Evolutionary conservation across 306 rosid species (phyloP), one percentile per base, ranked within the genome.

Genomic region (Rubus idaeus): DNA sequence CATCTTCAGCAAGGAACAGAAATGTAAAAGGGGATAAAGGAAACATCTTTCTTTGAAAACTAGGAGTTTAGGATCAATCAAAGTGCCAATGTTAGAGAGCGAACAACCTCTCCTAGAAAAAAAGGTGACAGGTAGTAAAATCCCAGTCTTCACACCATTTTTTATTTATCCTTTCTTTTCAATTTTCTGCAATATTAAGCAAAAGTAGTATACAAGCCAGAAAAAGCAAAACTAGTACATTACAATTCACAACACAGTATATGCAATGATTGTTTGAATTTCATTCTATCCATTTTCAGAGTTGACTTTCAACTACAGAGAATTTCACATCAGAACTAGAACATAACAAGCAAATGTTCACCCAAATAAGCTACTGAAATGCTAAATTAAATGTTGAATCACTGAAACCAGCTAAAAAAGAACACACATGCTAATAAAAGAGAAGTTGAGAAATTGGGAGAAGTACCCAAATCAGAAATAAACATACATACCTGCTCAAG

Each of bases 401-500:
- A 78, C 44, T 18, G 37, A 23, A 47, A 51, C 11, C 53, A 65
- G 57, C 44, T 78, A 46, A 62, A 30, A 64, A 42, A 61, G 47
- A 46, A 37, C 14, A 44, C 18, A 39, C 57, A 41, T 18, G 56
- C 64, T 55, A 56, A 73, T 46, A 64, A 41, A 41, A 46, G 35
- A 50, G 20, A 53, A 3, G 35, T 35, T 10, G 17, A 60, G 11
- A 61, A 78, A 68, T 2, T 21, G 49, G 30, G 18, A 75, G 47
- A 61, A 41, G 8, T 47, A 35, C 39, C 71, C 55, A 52, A 75
- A 75, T 74, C 52, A 67, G 75, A 41, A 13, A 77, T 0, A 81
- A 75, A 44, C 17, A 72, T 8, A 58, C 35, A 65, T 87, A 91
- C 98, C 97, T 77, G 97, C 75, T 89, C 96, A 74, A 90, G 87